A percentile compares a stretch with the other conserved stretches of the same genome.
phyloP scores from a whole-genome alignment of 2,329 filamentous ascomycete genomes.

The Phyllosticta citrichinensis region DNA sequence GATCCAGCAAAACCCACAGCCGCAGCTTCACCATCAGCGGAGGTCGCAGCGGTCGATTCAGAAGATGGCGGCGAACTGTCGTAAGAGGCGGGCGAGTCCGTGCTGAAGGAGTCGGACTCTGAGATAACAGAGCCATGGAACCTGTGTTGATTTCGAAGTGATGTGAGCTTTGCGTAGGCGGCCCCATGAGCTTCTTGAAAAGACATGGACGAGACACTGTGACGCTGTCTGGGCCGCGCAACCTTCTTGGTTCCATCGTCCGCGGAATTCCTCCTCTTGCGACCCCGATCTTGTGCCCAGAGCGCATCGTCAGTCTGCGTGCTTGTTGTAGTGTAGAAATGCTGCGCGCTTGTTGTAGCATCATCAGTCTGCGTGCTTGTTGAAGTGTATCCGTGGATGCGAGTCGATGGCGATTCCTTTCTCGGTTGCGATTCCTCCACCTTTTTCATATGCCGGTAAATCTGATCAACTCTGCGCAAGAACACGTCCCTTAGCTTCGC shows the following conservation, averaged over 20 bases:
- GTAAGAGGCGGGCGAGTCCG: constrained; percentile 6
- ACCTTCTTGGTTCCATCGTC: not conserved
- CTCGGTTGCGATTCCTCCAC: not conserved
- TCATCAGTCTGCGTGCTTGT: no score
- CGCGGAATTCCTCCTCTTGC: not conserved
- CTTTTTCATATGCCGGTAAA: not conserved
- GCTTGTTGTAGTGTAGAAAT: not conserved
- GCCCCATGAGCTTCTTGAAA: not conserved
- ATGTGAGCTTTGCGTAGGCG: constrained; percentile 14
- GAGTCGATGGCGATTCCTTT: no score
- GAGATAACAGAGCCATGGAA: constrained; percentile 21
- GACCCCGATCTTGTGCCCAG: not conserved
- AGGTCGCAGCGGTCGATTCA: constrained; percentile 29
- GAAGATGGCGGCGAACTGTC: constrained; percentile 25
- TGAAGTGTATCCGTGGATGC: no score
- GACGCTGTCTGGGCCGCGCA: not conserved
- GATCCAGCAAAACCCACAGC: constrained; percentile 1
- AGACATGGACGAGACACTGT: not conserved
- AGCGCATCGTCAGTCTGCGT: not conserved
- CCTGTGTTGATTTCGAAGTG: constrained; percentile 23
- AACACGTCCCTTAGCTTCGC: no score
- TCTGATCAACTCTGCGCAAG: no score
- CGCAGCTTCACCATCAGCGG: constrained; percentile 21
- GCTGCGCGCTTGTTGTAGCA: no score
- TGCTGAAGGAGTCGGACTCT: constrained; percentile 13